Evolutionary conservation across 192 early-diverging fungal genomes (phyloP).

Genomic region (Cetraspora pellucida): DNA sequence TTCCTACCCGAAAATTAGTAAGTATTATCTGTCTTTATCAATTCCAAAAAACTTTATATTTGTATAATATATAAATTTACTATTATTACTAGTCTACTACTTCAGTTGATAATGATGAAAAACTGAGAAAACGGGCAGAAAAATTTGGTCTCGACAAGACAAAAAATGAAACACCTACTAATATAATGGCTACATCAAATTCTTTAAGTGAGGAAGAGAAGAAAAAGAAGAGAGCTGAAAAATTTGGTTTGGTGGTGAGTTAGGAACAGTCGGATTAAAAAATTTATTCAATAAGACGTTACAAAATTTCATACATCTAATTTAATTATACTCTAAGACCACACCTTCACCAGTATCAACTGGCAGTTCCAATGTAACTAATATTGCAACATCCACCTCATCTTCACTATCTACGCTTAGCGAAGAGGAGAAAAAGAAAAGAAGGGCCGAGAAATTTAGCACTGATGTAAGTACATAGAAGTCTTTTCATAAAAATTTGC

Average conservation of each 20-base stretch:
- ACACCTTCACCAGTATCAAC: not conserved
- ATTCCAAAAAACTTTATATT: not conserved
- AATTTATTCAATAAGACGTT: not conserved
- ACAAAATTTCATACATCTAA: not conserved
- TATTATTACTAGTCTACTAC: not conserved
- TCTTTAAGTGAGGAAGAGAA: constrained; percentile 59
- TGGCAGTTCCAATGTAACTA: not conserved
- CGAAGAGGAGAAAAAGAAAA: constrained; percentile 23
- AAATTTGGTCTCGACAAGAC: constrained; percentile 48
- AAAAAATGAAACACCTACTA: not conserved
- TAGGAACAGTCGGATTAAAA: not conserved
- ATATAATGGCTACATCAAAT: not conserved
- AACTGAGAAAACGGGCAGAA: constrained; percentile 65
- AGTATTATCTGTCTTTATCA: not conserved
- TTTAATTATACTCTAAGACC: not conserved
- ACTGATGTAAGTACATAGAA: not conserved
- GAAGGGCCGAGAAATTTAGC: constrained; percentile 11
- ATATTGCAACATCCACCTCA: not conserved
- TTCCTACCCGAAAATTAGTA: constrained; percentile 5
- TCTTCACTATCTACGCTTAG: not conserved
- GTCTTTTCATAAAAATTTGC: not conserved
- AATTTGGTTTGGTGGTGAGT: constrained; percentile 46
- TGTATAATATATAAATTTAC: not conserved
- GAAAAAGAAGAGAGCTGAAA: constrained; percentile 64
- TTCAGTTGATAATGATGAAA: constrained; percentile 60